Evolutionary conservation across 163 green algal species (phyloP), one percentile per base, ranked within the genome.

Genomic region (Prototheca cutis): DNA sequence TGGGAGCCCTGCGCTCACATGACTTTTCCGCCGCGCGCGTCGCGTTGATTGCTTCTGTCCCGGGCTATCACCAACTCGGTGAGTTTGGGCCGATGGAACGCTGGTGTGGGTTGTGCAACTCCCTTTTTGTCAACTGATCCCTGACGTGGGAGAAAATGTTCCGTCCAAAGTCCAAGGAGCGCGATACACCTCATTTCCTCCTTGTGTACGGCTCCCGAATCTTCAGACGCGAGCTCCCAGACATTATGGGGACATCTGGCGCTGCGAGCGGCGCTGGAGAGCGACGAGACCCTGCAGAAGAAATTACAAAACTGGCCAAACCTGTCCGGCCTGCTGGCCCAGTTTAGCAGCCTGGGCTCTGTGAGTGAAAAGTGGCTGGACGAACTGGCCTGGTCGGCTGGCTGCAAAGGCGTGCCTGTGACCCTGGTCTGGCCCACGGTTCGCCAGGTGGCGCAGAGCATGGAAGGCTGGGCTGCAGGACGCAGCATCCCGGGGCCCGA

Each of bases 341-440:
- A 95, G 70, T 94, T 72, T 75, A 82, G 66, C 34, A 84, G 68
- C 27, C 59, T 93, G 60, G 87, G 86, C 4, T 77, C 58, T 33
- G 48, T 93, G 23, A 66, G 78, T 24, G 64, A 81, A 21, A 74
- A 63, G 5, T 91, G 84, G 80, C 49, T 94, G 27, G 19, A 45
- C 39, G 77, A 90, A 63, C 78, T 94, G 23, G 48, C 54, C 1
- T 48, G 34, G 6, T 80, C 69, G 61, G 47, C 89, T 32, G 63
- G 65, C n/a, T 19, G 77, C 75, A n/a, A 75, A 75, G 5, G 48
- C 33, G 6, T 68, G 58, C 21, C 36, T 21, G 23, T 88, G 27
- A 63, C 74, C 10, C 55, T 94, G 7, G 67, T 94, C 30, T 93
- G 84, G 84, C 77, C 86, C 6, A 87, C 77, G 1, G 72, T 80